Base-by-base conservation (phyloP, 1,139 yeast species). In the Taphrina communis region DNA sequence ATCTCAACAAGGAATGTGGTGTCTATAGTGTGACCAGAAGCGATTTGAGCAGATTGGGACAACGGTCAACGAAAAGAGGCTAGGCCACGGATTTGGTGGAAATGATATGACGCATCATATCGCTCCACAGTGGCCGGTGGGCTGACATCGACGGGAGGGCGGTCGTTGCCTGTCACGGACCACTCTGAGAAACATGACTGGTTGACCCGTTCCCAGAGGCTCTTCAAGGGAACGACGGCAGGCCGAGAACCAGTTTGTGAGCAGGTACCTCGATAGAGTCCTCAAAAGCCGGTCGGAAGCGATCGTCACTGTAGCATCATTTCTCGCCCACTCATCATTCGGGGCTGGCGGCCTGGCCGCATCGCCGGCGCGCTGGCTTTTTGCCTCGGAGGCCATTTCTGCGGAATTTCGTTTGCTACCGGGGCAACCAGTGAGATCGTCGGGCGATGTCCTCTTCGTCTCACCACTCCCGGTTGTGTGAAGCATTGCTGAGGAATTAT, bases 321-420 rank as follows among this genome's bases (percentile, higher is more conserved):
- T 50, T 50, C 53, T 50, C 36, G 36, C 36, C 53, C 19, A 25
- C 31, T 9, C 53, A 50, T 50, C 53, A 50, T 50, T 35, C 53
- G 53, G 53, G 53, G 53, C 53, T 8, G 53, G 36, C 53, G 53
- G 53, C 14, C 53, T 11, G 19, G 48, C 17, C 48, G 48, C 48
- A 12, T 17, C n/a, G 48, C 36, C 53, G 48, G 48, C 48, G 48
- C 48, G 12, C 48, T 44, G 48, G 53, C 53, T 50, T 25, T 25
- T 35, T 50, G 53, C 53, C 53, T n/a, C 36, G 53, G 8, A 9
- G 53, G n/a, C 48, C n/a, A 11, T 25, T 50, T 21, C 36, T 9
- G 53, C 53, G 53, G 53, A 50, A 50, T 50, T 50, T 50, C 53
- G 53, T 50, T 50, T 35, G 53, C 36, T 44, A 44, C 19, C 48